phyloP scores from a whole-genome alignment of 2,329 filamentous ascomycete genomes.

The Passalora sequoiae region DNA sequence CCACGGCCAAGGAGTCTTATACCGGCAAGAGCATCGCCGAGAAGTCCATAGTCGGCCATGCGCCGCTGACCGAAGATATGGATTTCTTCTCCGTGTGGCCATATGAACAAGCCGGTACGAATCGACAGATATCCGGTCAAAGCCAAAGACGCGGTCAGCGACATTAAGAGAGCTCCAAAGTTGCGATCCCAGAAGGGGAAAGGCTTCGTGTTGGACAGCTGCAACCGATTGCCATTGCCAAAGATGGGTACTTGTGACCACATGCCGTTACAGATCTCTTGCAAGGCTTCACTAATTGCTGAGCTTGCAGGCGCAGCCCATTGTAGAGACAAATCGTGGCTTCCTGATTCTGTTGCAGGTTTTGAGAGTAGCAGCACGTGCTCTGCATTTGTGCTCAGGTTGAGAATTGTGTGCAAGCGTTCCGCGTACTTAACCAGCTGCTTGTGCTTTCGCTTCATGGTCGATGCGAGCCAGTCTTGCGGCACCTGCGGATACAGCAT shows the following conservation, averaged over 20 bases:
- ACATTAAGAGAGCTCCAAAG: constrained; percentile 19
- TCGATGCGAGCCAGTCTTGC: constrained; percentile 57
- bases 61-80: constrained; percentile 34
- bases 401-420: constrained; percentile 29
- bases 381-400: constrained; percentile 23
- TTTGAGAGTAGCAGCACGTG: constrained; percentile 19
- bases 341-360: background rate
- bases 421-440: constrained; percentile 37
- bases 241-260: constrained; percentile 24
- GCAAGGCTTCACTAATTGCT: constrained; percentile 9
- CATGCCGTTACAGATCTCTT: constrained; percentile 13
- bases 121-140: constrained; percentile 21
- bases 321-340: constrained; percentile 19
- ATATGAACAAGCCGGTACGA: constrained; percentile 23
- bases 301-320: constrained; percentile 19
- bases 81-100: constrained; percentile 31
- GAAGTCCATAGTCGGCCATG: constrained; percentile 32
- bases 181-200: constrained; percentile 19
- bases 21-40: constrained; percentile 33
- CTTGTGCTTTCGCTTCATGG: constrained; percentile 48
- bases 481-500: constrained; percentile 61
- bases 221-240: constrained; percentile 11
- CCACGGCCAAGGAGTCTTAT: constrained; percentile 20
- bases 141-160: constrained; percentile 17
- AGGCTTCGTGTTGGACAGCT: constrained; percentile 13